Conservation (phyloP, 768 basidiomycete genomes). For the Ramaria sp. region DNA sequence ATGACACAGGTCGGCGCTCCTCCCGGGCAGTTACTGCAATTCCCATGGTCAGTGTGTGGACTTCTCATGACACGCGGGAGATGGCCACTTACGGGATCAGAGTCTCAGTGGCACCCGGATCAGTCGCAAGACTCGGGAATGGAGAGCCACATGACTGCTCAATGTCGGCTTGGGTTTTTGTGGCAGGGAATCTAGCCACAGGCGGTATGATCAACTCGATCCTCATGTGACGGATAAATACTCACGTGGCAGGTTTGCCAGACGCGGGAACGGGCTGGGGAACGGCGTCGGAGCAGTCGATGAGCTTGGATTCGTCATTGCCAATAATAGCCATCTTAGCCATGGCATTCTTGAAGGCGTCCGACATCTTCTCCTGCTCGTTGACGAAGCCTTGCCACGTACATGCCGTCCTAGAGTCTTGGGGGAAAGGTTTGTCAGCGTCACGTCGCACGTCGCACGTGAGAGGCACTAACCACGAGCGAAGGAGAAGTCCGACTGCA, state of each 20-base stretch:
- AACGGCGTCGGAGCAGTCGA: conserved; percentile 38
- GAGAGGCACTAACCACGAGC: conserved; percentile 16
- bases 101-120: conserved; percentile 5
- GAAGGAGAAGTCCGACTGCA: conserved; percentile 18
- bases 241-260: conserved; percentile 11
- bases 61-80: too few relatives aligned
- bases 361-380: conserved; percentile 24
- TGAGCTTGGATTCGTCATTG: conserved; percentile 24
- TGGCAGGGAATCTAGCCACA: neutral
- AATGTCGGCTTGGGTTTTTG: neutral
- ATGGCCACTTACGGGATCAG: neutral
- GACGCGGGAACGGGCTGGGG: conserved; percentile 17
- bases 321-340: conserved; percentile 33
- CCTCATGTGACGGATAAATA: neutral
- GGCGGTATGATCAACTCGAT: neutral
- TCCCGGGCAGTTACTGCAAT: too few relatives aligned
- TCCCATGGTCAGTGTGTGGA: too few relatives aligned
- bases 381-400: conserved; percentile 9
- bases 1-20: too few relatives aligned
- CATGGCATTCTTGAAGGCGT: conserved; percentile 32
- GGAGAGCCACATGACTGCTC: neutral
- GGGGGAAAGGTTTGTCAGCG: neutral
- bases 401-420: conserved; percentile 5
- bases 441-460: neutral
- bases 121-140: neutral